Conservation (phyloP, 2,329 filamentous ascomycete genomes). For the Teratosphaeria viscida region DNA sequence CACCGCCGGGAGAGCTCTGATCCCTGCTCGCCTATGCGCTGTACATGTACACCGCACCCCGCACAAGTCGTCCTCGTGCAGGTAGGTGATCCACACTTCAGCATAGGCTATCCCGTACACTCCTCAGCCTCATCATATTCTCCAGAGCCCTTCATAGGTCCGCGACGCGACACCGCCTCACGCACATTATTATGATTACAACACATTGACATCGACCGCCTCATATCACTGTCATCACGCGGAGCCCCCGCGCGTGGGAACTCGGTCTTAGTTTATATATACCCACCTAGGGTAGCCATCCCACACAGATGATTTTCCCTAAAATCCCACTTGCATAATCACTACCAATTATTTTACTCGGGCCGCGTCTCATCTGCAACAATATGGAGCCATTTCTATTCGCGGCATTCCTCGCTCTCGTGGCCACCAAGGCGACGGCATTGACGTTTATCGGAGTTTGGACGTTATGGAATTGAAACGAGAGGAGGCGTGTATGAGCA, state of each 20-base stretch:
- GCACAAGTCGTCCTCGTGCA: conserved; percentile 28
- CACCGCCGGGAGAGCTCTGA: neutral
- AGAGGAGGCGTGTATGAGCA: neutral
- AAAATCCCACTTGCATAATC: neutral
- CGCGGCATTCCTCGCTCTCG: conserved; percentile 7
- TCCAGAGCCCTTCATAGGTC: neutral
- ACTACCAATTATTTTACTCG: neutral
- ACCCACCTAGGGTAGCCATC: neutral
- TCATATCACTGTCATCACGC: neutral
- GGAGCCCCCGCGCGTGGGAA: neutral
- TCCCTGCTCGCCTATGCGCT: neutral
- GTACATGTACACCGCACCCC: neutral
- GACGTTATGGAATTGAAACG: neutral
- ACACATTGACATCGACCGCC: neutral
- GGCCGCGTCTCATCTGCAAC: neutral
- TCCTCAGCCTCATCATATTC: neutral
- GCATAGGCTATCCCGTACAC: neutral
- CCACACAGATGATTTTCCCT: neutral
- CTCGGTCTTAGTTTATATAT: neutral
- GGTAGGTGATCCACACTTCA: conserved; percentile 2
- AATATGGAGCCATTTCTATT: conserved; percentile 11
- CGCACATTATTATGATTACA: neutral
- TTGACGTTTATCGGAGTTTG: conserved; percentile 5
- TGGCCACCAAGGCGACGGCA: conserved; percentile 9
- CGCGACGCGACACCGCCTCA: neutral